Conservation (phyloP, 495 filamentous ascomycete species). For the Darksidea phi region DNA sequence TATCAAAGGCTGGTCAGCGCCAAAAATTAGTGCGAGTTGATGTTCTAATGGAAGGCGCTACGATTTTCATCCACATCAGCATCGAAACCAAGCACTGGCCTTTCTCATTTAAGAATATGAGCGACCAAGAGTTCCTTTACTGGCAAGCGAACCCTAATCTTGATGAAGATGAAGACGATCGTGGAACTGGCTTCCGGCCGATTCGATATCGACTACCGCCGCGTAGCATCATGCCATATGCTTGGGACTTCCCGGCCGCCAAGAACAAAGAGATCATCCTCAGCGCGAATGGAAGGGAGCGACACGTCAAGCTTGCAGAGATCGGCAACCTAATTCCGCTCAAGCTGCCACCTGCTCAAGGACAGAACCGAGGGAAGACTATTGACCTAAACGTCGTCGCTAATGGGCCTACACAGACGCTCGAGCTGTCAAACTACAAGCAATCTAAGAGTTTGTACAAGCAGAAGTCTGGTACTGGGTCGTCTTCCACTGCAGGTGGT, state of each 20-base stretch:
- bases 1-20: slow-evolving; percentile 83
- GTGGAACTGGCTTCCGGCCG: slow-evolving; percentile 76
- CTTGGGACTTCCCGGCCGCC: slow-evolving; percentile 98
- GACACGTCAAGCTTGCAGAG: slow-evolving; percentile 90
- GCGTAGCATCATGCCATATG: slow-evolving; percentile 98
- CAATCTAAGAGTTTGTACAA: slow-evolving; percentile 91
- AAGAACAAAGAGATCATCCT: slow-evolving; percentile 91
- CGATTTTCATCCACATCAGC: slow-evolving; percentile 87
- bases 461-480: slow-evolving; percentile 62
- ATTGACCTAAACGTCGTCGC: slow-evolving; percentile 95
- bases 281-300: slow-evolving; percentile 71
- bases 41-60: slow-evolving; percentile 84
- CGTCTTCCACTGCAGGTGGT: slow-evolving; percentile 61
- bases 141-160: slow-evolving; percentile 77
- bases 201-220: slow-evolving; percentile 91
- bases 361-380: slow-evolving; percentile 65
- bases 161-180: slow-evolving; percentile 81
- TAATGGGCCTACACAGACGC: slow-evolving; percentile 89
- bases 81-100: slow-evolving; percentile 93
- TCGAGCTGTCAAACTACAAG: slow-evolving; percentile 93
- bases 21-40: slow-evolving; percentile 87
- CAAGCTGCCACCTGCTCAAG: slow-evolving; percentile 65
- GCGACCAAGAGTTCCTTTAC: slow-evolving; percentile 92
- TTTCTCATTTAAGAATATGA: slow-evolving; percentile 97
- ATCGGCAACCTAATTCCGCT: slow-evolving; percentile 93